Conservation (phyloP, 116 monocot species). For the Papilionanthe hybrid region DNA sequence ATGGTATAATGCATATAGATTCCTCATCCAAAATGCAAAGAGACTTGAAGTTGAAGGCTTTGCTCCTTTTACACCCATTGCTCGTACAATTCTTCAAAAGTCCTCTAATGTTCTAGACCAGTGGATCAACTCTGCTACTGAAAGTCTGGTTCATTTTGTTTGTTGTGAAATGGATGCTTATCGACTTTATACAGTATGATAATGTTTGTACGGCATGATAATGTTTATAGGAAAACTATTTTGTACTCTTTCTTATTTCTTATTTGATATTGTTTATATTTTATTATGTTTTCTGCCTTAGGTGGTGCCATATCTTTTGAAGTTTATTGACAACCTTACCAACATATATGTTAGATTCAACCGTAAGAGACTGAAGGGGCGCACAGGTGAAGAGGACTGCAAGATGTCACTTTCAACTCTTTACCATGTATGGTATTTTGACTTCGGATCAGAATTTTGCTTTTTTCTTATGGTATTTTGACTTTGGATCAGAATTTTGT, state of each 20-base stretch:
- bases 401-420: constrained; percentile 89
- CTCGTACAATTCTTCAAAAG: constrained; percentile 34
- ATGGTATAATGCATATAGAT: constrained; percentile 99
- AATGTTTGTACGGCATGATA: constrained; percentile 73
- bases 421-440: constrained; percentile 59
- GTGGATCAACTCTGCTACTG: constrained; percentile 98
- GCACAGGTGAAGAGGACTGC: constrained; percentile 96
- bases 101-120: constrained; percentile 98
- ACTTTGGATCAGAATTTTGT: neutral
- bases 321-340: constrained; percentile 92
- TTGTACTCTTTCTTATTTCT: neutral
- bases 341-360: constrained; percentile 99
- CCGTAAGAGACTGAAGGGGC: constrained; percentile 94
- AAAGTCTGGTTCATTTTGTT: constrained; percentile 94
- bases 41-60: constrained; percentile 78
- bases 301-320: constrained; percentile 93
- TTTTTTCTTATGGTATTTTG: constrained; percentile 47
- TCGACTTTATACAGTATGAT: constrained; percentile 88
- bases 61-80: constrained; percentile 63
- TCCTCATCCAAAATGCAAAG: constrained; percentile 96
- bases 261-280: constrained; percentile 2
- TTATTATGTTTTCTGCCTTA: constrained; percentile 12
- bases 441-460: constrained; percentile 34
- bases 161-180: constrained; percentile 98
- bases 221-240: neutral